Conservation (phyloP, 2,329 filamentous ascomycete species). For the Penicillium sp. region DNA sequence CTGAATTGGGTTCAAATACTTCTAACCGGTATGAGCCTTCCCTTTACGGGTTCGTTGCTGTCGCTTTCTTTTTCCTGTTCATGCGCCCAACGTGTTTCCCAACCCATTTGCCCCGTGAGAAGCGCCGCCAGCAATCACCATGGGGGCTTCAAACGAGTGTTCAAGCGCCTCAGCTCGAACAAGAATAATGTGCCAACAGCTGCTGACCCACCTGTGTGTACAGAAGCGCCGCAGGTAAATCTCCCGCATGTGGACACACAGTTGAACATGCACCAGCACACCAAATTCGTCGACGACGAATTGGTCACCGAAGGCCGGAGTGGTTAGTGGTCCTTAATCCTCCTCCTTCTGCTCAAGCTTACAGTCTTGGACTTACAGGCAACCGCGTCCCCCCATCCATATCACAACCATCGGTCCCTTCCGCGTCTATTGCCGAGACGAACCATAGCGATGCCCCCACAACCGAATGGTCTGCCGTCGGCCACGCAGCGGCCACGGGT, state of each 20-base stretch:
- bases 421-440: constrained; percentile 22
- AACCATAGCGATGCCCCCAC: constrained; percentile 31
- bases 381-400: constrained; percentile 18
- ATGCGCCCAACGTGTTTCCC: not conserved
- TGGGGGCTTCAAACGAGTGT: constrained; percentile 33
- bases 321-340: constrained; percentile 25
- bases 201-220: constrained; percentile 30
- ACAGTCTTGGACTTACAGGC: constrained; percentile 7
- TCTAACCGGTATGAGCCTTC: not conserved
- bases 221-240: constrained; percentile 36
- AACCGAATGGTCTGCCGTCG: constrained; percentile 49
- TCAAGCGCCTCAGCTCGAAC: constrained; percentile 17
- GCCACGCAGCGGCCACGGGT: constrained; percentile 47
- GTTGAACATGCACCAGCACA: constrained; percentile 45
- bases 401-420: constrained; percentile 10
- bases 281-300: constrained; percentile 37
- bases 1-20: constrained; percentile 2
- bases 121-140: constrained; percentile 15
- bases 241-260: constrained; percentile 42
- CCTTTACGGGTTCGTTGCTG: constrained; percentile 6
- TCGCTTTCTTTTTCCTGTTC: not conserved
- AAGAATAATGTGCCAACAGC: constrained; percentile 10
- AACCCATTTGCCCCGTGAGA: constrained; percentile 7
- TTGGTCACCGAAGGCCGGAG: constrained; percentile 19
- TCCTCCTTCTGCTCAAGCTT: constrained; percentile 1